Conservation (phyloP, 2,329 filamentous ascomycete genomes). For the Chrysoporthe austroafricana region DNA sequence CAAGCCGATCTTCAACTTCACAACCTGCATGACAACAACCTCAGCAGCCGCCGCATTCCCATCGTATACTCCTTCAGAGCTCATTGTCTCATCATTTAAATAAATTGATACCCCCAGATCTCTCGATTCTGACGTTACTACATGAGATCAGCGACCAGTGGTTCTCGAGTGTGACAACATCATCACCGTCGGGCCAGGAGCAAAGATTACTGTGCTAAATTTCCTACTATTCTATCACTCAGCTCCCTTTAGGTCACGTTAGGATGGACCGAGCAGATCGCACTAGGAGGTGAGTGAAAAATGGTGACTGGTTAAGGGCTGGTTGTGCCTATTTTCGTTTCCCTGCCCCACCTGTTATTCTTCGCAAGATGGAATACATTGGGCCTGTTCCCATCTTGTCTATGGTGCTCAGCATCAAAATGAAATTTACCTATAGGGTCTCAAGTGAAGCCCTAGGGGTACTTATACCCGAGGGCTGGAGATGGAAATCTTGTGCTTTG, state of each 20-base stretch:
- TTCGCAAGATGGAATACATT: background rate
- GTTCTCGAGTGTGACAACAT: background rate
- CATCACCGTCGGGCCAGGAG: background rate
- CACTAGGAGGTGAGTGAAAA: conserved; percentile 27
- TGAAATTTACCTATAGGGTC: conserved; percentile 2
- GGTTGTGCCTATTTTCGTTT: background rate
- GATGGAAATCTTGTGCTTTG: background rate
- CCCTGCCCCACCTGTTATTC: background rate
- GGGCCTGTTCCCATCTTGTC: background rate
- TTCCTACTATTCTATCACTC: background rate
- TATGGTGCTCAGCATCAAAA: conserved; percentile 16
- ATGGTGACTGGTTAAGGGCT: background rate
- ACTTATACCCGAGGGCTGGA: background rate
- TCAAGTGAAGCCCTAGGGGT: background rate
- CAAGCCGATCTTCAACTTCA: background rate
- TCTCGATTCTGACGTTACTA: background rate
- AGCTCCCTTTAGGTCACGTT: conserved; percentile 4
- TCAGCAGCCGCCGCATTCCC: background rate
- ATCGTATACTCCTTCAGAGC: background rate
- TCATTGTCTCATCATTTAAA: background rate
- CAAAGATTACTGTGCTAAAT: background rate
- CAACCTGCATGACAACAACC: background rate
- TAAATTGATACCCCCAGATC: background rate
- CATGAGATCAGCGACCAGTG: background rate
- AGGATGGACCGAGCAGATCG: conserved; percentile 28